These are phyloP conservation scores for Calamus simplicifolius DNA, from an alignment of 176 grass and related monocot species.

Conservation along the genomic window DNA sequence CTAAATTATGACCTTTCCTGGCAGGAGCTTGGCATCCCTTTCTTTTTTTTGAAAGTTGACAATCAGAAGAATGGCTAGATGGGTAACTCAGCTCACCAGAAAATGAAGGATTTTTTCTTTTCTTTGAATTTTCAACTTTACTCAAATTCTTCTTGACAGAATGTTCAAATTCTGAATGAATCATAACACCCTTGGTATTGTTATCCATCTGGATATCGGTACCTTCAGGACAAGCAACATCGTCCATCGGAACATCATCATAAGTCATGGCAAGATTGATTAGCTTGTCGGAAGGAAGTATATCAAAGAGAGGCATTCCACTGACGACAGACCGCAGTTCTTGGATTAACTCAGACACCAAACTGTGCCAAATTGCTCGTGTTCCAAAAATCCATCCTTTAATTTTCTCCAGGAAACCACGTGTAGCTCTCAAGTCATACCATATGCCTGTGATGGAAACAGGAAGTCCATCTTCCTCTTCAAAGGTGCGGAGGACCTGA, in stretches of 20 bases:
- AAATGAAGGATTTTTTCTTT: neutral
- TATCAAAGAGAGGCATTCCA: slow-evolving; percentile 12
- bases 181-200: too few species aligned
- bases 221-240: too few species aligned
- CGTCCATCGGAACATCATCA: neutral
- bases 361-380: slow-evolving; percentile 26
- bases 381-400: slow-evolving; percentile 45
- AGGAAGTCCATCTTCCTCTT: slow-evolving; percentile 41
- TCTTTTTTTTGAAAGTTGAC: slow-evolving; percentile 38
- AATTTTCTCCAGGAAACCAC: slow-evolving; percentile 29
- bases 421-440: slow-evolving; percentile 39
- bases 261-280: neutral
- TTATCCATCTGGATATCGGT: too few species aligned
- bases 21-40: slow-evolving; percentile 22
- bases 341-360: slow-evolving; percentile 28
- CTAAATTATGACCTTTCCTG: neutral
- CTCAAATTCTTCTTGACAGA: too few species aligned
- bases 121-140: neutral
- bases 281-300: neutral
- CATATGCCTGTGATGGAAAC: slow-evolving; percentile 57
- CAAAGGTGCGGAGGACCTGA: slow-evolving; percentile 33
- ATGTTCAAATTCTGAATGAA: too few species aligned
- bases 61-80: slow-evolving; percentile 2
- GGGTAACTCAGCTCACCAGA: neutral
- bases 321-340: slow-evolving; percentile 36